phyloP scores from a whole-genome alignment of 495 filamentous ascomycete species.

The Melanomma pulvis-pyrius region DNA sequence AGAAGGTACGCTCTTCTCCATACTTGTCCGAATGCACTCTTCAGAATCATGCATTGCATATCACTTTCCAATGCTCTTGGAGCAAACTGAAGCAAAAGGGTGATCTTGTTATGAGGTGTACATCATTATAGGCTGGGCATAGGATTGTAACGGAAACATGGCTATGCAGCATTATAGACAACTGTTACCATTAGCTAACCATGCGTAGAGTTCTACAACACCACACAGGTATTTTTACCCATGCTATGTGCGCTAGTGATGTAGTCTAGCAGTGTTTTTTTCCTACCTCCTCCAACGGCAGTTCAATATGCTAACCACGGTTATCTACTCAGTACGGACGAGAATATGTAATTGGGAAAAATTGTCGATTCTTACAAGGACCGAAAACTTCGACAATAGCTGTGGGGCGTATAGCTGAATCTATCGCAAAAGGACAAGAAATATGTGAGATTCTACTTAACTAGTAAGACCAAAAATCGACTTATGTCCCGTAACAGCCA shows the following conservation, averaged over 20 bases:
- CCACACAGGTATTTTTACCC: too few species aligned
- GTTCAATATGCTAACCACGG: too few species aligned
- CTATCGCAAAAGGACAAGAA: constrained; percentile 60
- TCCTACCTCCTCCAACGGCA: too few species aligned
- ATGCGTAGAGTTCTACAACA: constrained; percentile 55
- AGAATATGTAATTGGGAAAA: constrained; percentile 60
- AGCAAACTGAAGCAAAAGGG: too few species aligned
- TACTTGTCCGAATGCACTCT: not conserved
- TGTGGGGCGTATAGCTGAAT: constrained; percentile 59
- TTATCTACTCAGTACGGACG: constrained; percentile 67
- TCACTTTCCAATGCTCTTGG: too few species aligned
- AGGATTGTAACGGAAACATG: too few species aligned
- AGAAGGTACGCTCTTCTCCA: constrained; percentile 38
- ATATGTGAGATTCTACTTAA: constrained; percentile 70
- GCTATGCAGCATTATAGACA: too few species aligned
- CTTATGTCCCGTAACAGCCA: not conserved
- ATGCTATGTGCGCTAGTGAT: too few species aligned
- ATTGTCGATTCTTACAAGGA: constrained; percentile 67
- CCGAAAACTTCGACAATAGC: constrained; percentile 57
- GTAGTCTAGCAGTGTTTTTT: too few species aligned
- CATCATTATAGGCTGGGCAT: too few species aligned
- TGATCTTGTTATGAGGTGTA: too few species aligned
- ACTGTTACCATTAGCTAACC: constrained; percentile 1
- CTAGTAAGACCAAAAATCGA: constrained; percentile 49
- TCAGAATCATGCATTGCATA: not conserved